phyloP scores from a whole-genome alignment of 2,329 filamentous ascomycete species.

The Cytospora piceicola region DNA sequence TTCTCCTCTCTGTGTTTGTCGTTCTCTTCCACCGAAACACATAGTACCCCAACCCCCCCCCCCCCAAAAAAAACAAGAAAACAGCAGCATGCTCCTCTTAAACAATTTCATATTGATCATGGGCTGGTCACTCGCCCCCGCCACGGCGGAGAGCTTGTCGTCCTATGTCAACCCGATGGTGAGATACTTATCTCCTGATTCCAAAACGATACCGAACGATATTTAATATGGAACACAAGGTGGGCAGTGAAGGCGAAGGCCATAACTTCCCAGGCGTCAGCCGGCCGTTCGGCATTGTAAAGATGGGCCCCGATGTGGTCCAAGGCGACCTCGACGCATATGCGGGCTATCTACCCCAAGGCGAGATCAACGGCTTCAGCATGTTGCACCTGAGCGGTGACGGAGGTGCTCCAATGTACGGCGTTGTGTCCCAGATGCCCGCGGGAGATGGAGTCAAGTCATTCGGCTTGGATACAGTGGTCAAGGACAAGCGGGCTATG shows the following conservation, averaged over 20 bases:
- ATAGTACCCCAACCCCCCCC: too few relatives aligned
- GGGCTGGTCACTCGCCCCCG: too few relatives aligned
- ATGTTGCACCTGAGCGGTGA: slow-evolving; percentile 70
- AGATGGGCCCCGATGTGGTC: slow-evolving; percentile 53
- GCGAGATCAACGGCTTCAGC: slow-evolving; percentile 62
- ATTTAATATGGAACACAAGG: not conserved
- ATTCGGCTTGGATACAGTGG: slow-evolving; percentile 58
- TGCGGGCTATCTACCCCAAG: slow-evolving; percentile 41
- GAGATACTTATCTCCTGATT: not conserved
- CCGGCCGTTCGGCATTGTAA: slow-evolving; percentile 52
- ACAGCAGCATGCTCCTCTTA: too few relatives aligned
- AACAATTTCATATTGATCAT: too few relatives aligned
- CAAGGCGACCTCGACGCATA: slow-evolving; percentile 54
- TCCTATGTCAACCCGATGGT: not conserved
- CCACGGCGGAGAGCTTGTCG: too few relatives aligned
- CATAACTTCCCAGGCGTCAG: slow-evolving; percentile 57
- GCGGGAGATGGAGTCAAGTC: slow-evolving; percentile 45
- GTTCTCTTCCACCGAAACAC: too few relatives aligned
- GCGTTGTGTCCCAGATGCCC: slow-evolving; percentile 64
- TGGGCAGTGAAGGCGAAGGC: slow-evolving; percentile 34
- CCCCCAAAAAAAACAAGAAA: too few relatives aligned
- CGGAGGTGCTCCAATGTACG: slow-evolving; percentile 71
- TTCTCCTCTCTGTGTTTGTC: too few relatives aligned
- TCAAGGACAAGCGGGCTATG: slow-evolving; percentile 53
- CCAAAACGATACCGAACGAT: not conserved